phyloP scores from a whole-genome alignment of 805 yeast species.

The Barnettozyma sucrosica region DNA sequence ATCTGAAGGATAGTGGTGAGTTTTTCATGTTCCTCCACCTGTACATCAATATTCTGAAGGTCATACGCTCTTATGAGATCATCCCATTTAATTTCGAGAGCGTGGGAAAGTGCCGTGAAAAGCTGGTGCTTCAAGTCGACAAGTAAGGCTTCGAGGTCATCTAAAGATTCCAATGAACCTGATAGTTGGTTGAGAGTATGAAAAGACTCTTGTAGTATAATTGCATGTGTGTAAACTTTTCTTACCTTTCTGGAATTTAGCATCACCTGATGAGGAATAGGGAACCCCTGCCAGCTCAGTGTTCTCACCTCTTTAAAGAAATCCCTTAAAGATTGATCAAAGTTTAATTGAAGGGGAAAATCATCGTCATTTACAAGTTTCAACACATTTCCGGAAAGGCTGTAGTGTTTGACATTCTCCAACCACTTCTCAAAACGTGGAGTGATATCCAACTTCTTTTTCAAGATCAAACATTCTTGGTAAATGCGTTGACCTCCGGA shows the following conservation, averaged over 20 bases:
- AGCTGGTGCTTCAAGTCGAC: slow-evolving; percentile 30
- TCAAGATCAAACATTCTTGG: slow-evolving; percentile 40
- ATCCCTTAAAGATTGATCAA: slow-evolving; percentile 38
- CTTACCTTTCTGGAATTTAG: slow-evolving; percentile 44
- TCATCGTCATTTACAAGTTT: slow-evolving; percentile 27
- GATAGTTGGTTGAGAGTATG: slow-evolving; percentile 32
- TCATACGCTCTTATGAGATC: slow-evolving; percentile 45
- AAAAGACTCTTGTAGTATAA: slow-evolving; percentile 47
- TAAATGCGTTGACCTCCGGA: slow-evolving; percentile 64
- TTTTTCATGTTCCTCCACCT: slow-evolving; percentile 28
- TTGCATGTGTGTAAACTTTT: slow-evolving; percentile 51
- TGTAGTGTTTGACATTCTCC: slow-evolving; percentile 18
- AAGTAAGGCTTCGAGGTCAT: slow-evolving; percentile 39
- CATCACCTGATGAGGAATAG: slow-evolving; percentile 48
- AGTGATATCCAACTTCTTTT: slow-evolving; percentile 41
- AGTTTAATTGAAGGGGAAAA: slow-evolving; percentile 40
- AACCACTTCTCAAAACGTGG: slow-evolving; percentile 47
- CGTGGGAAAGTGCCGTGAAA: slow-evolving; percentile 27
- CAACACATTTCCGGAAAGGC: slow-evolving; percentile 34
- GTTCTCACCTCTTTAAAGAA: slow-evolving; percentile 51
- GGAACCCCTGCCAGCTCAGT: slow-evolving; percentile 43
- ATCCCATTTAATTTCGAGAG: slow-evolving; percentile 47
- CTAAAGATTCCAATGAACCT: slow-evolving; percentile 29
- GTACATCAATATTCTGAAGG: slow-evolving; percentile 30
- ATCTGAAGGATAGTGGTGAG: slow-evolving; percentile 26